Conservation (phyloP, 2,329 filamentous ascomycete species). For the Talaromyces sp. region DNA sequence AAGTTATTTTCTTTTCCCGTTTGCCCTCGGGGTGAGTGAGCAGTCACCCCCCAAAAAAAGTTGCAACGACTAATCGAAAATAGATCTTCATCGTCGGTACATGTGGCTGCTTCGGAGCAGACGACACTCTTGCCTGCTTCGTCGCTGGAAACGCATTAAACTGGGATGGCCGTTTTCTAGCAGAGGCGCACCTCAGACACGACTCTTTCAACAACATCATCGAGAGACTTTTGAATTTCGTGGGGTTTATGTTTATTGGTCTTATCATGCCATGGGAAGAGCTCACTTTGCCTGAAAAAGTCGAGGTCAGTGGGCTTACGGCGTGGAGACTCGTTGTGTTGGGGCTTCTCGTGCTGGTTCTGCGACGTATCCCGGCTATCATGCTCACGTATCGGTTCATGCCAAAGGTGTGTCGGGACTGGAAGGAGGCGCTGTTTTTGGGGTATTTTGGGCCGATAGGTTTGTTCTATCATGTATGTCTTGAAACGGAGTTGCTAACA, state of each 20-base stretch:
- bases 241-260: conserved; percentile 56
- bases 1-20: conserved; percentile 49
- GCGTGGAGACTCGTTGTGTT: conserved; percentile 45
- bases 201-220: conserved; percentile 57
- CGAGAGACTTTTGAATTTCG: conserved; percentile 55
- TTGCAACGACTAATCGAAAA: neutral
- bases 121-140: conserved; percentile 57
- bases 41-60: neutral
- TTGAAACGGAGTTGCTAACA: neutral
- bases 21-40: conserved; percentile 41
- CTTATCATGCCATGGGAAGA: conserved; percentile 51
- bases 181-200: conserved; percentile 50
- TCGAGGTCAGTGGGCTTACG: conserved; percentile 45
- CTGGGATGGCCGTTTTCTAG: conserved; percentile 57
- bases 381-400: conserved; percentile 51
- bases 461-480: conserved; percentile 10
- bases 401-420: conserved; percentile 46
- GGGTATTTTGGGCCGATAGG: conserved; percentile 48
- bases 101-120: conserved; percentile 52
- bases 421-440: conserved; percentile 57
- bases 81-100: conserved; percentile 55
- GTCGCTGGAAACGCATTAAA: conserved; percentile 55
- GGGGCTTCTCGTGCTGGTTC: conserved; percentile 47
- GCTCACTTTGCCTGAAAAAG: conserved; percentile 46
- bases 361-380: conserved; percentile 54